Conservation (phyloP, 257 asterid genomes). For the Solanum megistacrolobum region DNA sequence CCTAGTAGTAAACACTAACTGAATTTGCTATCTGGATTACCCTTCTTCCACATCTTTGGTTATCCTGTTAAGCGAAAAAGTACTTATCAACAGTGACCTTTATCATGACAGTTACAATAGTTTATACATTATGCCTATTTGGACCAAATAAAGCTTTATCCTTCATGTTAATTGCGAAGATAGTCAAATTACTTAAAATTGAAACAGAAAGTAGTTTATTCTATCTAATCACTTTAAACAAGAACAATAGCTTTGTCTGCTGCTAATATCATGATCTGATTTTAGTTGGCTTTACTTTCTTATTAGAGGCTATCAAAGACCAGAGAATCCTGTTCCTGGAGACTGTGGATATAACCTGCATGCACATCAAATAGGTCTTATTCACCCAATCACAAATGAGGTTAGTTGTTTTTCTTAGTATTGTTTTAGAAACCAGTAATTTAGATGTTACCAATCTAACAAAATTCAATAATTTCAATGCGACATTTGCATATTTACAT, state of each 20-base stretch:
- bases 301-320: slow-evolving; percentile 71
- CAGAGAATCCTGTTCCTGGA: slow-evolving; percentile 92
- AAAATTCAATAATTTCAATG: background rate
- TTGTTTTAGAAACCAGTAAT: background rate
- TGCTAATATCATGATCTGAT: background rate
- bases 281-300: background rate
- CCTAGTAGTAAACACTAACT: background rate
- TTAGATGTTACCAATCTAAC: background rate
- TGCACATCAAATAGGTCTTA: slow-evolving; percentile 58
- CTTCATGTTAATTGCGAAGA: background rate
- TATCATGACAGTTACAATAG: background rate
- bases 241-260: background rate
- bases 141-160: background rate
- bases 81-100: background rate
- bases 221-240: background rate
- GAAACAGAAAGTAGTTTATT: background rate
- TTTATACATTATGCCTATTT: background rate
- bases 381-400: slow-evolving; percentile 64
- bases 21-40: background rate
- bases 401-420: slow-evolving; percentile 19
- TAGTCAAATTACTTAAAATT: background rate
- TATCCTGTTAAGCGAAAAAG: background rate
- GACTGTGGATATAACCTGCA: slow-evolving; percentile 95
- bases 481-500: background rate
- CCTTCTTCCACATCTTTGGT: background rate